Evolutionary conservation across 2,329 filamentous ascomycete genomes (phyloP).

Genomic region (Cladosporium sp.): DNA sequence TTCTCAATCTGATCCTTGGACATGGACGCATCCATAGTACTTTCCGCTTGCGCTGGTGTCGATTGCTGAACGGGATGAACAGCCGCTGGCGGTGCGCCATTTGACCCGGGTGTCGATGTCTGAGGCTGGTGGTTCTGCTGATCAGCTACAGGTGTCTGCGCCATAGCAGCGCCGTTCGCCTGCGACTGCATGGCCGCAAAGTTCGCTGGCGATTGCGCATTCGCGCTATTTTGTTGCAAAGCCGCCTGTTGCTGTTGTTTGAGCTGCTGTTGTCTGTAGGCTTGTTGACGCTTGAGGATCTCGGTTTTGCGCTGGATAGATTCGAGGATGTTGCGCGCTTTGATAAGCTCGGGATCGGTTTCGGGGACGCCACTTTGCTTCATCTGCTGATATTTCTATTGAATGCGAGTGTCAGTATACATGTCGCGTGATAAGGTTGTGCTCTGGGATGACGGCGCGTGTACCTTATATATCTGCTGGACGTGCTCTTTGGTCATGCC

Average conservation of each 20-base stretch:
- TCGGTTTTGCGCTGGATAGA: constrained; percentile 53
- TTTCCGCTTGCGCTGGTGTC: constrained; percentile 13
- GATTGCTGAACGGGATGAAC: constrained; percentile 3
- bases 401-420: constrained; percentile 11
- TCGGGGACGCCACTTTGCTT: constrained; percentile 74
- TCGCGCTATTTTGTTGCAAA: constrained; percentile 46
- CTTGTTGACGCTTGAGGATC: constrained; percentile 45
- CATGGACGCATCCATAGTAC: constrained; percentile 32
- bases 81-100: constrained; percentile 4
- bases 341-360: constrained; percentile 81
- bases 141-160: constrained; percentile 32
- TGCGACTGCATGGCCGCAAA: neutral
- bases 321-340: constrained; percentile 68
- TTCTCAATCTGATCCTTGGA: constrained; percentile 71
- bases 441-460: too few relatives aligned
- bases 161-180: constrained; percentile 37
- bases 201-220: constrained; percentile 40
- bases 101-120: constrained; percentile 11
- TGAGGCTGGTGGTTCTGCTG: constrained; percentile 18
- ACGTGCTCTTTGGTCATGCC: constrained; percentile 71
- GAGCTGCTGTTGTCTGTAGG: constrained; percentile 34
- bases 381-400: constrained; percentile 82
- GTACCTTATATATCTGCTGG: constrained; percentile 65
- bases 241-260: constrained; percentile 42
- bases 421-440: too few relatives aligned